Percentiles rank a stretch among this genome's conserved stretches.
These are phyloP conservation scores for Citrus medica DNA, from an alignment of 345 rosid genomes.

Conservation along the genomic window DNA sequence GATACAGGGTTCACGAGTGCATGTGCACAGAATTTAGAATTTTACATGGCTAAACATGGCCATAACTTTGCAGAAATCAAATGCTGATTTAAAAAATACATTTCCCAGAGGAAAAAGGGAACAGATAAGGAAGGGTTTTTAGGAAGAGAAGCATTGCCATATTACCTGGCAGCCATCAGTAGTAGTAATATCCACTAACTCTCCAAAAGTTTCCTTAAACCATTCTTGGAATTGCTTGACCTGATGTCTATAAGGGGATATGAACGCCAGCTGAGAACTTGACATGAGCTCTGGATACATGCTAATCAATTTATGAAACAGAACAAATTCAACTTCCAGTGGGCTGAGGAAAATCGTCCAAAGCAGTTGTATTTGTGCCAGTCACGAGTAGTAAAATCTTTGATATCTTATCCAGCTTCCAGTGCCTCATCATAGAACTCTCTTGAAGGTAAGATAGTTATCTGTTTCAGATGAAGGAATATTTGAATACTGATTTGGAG, in stretches of 20 bases:
- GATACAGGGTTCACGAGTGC: not conserved
- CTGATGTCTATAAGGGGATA: slow-evolving; percentile 88
- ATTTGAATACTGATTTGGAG: not conserved
- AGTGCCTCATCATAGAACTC: slow-evolving; percentile 74
- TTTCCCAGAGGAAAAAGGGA: not conserved
- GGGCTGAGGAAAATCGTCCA: slow-evolving; percentile 89
- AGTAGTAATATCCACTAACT: slow-evolving; percentile 26
- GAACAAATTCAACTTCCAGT: slow-evolving; percentile 80
- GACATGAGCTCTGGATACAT: slow-evolving; percentile 76
- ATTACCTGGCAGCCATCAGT: slow-evolving; percentile 95
- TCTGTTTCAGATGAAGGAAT: slow-evolving; percentile 33
- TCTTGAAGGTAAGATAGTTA: slow-evolving; percentile 85
- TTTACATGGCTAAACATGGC: not conserved
- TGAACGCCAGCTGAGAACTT: slow-evolving; percentile 83
- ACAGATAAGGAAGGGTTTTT: not conserved
- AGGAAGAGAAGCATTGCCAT: not conserved
- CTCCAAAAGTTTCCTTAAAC: slow-evolving; percentile 69
- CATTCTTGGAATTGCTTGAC: slow-evolving; percentile 79
- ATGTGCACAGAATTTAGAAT: not conserved
- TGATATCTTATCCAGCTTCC: slow-evolving; percentile 74
- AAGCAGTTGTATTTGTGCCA: slow-evolving; percentile 85
- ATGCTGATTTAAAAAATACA: not conserved
- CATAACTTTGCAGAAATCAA: slow-evolving; percentile 6
- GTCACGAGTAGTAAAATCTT: slow-evolving; percentile 55
- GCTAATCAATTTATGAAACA: slow-evolving; percentile 75